These are phyloP conservation scores for Panellus pusillus DNA, from an alignment of 768 basidiomycete species.

Conservation along the genomic window DNA sequence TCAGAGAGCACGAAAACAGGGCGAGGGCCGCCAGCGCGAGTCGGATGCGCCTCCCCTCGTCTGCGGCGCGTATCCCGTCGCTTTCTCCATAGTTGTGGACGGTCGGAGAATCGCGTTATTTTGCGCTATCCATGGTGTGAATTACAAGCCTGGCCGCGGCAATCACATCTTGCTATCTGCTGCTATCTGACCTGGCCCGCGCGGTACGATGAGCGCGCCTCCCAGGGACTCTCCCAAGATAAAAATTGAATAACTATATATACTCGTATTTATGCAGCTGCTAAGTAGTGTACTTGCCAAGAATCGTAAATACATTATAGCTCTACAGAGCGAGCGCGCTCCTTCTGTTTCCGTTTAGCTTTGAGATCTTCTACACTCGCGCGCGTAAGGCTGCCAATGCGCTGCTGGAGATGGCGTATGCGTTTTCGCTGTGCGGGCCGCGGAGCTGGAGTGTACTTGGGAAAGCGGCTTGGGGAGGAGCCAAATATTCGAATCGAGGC, in stretches of 20 bases:
- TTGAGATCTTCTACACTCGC: not conserved
- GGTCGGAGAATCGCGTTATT: too few relatives aligned
- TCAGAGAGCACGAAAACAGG: constrained; percentile 7
- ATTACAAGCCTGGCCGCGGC: too few relatives aligned
- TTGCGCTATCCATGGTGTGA: too few relatives aligned
- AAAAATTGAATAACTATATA: not conserved
- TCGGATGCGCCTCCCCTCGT: not conserved
- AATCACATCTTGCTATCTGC: too few relatives aligned
- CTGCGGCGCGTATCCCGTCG: not conserved
- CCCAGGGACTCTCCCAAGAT: too few relatives aligned
- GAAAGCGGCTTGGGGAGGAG: constrained; percentile 25
- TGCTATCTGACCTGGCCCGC: too few relatives aligned
- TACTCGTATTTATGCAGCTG: too few relatives aligned
- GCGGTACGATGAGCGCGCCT: too few relatives aligned
- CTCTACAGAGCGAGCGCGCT: constrained; percentile 7
- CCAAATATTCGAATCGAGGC: constrained; percentile 11
- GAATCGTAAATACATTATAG: too few relatives aligned
- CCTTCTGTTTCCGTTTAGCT: not conserved
- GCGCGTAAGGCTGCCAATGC: constrained; percentile 26
- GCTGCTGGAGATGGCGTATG: constrained; percentile 30
- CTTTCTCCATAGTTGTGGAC: constrained; percentile 12
- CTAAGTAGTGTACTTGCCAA: constrained; percentile 2
- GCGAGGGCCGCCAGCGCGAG: not conserved
- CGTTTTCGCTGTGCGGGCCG: constrained; percentile 36
- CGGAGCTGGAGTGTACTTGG: constrained; percentile 45